Evolutionary conservation across 2,329 filamentous ascomycete species (phyloP).

Genomic region (Sporothrix pallida): DNA sequence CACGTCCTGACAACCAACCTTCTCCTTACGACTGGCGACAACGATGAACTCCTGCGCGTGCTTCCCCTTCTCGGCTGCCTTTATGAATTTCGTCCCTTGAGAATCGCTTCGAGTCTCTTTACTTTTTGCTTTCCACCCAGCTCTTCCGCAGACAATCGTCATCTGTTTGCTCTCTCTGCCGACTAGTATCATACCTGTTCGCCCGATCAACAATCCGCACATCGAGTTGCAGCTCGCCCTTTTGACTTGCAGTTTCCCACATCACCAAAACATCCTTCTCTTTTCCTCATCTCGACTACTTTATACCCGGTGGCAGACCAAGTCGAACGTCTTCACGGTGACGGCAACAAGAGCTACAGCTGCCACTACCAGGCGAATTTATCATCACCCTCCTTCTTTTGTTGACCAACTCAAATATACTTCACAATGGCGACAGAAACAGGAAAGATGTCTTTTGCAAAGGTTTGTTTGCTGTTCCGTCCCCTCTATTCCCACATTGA

Average conservation of each 20-base stretch:
- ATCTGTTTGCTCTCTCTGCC: not conserved
- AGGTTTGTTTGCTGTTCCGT: conserved; percentile 56
- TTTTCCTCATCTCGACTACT: conserved; percentile 35
- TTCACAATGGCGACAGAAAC: conserved; percentile 54
- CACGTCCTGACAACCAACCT: not conserved
- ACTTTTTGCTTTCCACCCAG: not conserved
- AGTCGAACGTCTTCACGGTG: not conserved
- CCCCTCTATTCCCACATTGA: not conserved
- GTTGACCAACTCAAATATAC: conserved; percentile 37
- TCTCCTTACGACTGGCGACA: not conserved
- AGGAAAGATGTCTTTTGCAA: conserved; percentile 74
- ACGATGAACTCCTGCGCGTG: conserved; percentile 30
- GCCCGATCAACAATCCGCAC: not conserved
- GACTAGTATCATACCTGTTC: not conserved
- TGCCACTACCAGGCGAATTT: not conserved
- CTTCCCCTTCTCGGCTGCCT: conserved; percentile 21
- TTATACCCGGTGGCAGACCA: not conserved
- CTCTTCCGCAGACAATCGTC: not conserved
- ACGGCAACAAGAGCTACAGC: not conserved
- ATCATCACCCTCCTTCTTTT: not conserved
- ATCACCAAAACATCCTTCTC: not conserved
- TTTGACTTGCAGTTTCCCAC: not conserved
- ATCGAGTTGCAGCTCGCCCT: not conserved
- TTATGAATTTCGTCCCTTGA: conserved; percentile 30
- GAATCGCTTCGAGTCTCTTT: not conserved